These are phyloP conservation scores for Cylindrotheca fusiformis DNA, from an alignment of 108 stramenopile species.

Conservation along the genomic window DNA sequence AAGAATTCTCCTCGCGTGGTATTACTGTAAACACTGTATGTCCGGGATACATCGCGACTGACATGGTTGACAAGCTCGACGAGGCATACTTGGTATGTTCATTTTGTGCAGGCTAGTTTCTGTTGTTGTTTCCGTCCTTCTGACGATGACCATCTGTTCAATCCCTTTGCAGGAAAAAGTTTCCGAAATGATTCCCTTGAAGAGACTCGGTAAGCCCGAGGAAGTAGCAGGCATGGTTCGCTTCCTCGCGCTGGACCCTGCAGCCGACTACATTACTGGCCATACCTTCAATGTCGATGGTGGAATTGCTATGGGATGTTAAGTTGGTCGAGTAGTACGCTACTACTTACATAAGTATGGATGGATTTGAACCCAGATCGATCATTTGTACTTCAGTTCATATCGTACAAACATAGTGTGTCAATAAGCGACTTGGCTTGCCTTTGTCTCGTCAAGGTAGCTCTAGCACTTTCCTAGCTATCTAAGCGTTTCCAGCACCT, in stretches of 20 bases:
- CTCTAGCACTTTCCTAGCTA: no score
- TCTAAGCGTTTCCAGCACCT: no score
- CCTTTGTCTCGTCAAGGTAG: no score
- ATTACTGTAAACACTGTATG: conserved; percentile 85
- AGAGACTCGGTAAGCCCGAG: conserved; percentile 85
- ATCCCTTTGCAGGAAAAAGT: conserved; percentile 43
- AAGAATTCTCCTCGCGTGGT: conserved; percentile 83
- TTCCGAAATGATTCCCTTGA: conserved; percentile 72
- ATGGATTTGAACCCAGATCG: no score
- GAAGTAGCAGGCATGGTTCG: conserved; percentile 88
- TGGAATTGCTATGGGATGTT: conserved; percentile 93
- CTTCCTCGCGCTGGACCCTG: conserved; percentile 90
- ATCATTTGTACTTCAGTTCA: no score
- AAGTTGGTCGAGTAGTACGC: conserved; percentile 14
- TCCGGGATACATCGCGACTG: conserved; percentile 90
- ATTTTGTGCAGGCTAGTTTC: neutral
- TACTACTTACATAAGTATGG: no score
- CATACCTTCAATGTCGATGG: conserved; percentile 96
- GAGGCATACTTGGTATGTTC: conserved; percentile 41
- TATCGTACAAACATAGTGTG: no score
- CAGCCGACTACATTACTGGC: conserved; percentile 88
- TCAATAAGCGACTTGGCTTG: neutral
- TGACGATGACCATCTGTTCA: neutral
- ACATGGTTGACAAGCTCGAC: conserved; percentile 80
- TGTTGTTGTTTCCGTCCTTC: neutral